A percentile compares a stretch with the other conserved stretches of the same genome.
Evolutionary conservation across 805 yeast genomes (phyloP).

Genomic region (Yamadazyma nakazawae): DNA sequence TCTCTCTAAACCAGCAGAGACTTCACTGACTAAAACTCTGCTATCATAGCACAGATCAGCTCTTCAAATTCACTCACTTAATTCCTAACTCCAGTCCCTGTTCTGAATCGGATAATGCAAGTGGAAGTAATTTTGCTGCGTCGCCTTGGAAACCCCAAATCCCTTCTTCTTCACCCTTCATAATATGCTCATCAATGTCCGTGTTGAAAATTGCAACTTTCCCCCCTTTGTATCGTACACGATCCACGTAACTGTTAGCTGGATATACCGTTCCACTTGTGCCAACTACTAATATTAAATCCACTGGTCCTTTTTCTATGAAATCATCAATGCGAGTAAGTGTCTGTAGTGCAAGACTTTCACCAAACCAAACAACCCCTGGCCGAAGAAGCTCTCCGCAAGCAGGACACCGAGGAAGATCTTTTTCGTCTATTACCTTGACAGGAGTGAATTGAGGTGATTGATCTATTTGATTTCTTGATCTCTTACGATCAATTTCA

Average conservation of each 20-base stretch:
- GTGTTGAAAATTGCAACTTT: constrained; percentile 82
- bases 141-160: constrained; percentile 80
- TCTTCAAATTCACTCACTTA: too few relatives aligned
- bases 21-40: too few relatives aligned
- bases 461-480: constrained; percentile 9
- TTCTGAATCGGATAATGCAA: constrained; percentile 44
- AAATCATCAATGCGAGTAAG: constrained; percentile 72
- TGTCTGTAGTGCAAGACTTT: constrained; percentile 62
- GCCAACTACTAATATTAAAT: constrained; percentile 77
- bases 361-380: constrained; percentile 96
- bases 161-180: constrained; percentile 36
- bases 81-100: constrained; percentile 37
- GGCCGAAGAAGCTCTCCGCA: constrained; percentile 74
- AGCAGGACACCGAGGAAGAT: constrained; percentile 73
- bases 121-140: constrained; percentile 68
- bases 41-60: too few relatives aligned
- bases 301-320: constrained; percentile 53
- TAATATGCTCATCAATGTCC: constrained; percentile 49
- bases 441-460: constrained; percentile 50
- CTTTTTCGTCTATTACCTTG: constrained; percentile 44
- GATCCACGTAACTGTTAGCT: constrained; percentile 85
- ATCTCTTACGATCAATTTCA: constrained; percentile 24
- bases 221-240: constrained; percentile 70
- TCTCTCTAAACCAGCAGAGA: too few relatives aligned
- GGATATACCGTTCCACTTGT: constrained; percentile 89